phyloP scores from a whole-genome alignment of 306 rosid species.

The Boehmeria nivea region DNA sequence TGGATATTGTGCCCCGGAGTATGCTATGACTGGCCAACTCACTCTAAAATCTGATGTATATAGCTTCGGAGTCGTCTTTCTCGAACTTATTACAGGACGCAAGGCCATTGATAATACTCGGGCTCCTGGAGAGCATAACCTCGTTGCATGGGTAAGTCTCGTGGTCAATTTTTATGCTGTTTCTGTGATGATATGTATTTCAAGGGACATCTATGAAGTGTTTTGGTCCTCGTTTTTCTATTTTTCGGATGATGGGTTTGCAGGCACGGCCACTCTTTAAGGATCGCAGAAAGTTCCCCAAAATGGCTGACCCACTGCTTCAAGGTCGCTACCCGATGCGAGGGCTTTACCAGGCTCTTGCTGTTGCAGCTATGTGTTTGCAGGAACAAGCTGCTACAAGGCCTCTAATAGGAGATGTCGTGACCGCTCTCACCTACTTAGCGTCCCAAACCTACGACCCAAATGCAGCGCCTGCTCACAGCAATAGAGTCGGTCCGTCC shows the following conservation, averaged over 20 bases:
- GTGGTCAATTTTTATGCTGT: constrained; percentile 1
- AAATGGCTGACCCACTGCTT: constrained; percentile 76
- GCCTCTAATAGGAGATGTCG: constrained; percentile 78
- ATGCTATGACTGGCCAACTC: constrained; percentile 75
- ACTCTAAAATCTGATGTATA: constrained; percentile 75
- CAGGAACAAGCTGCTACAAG: constrained; percentile 66
- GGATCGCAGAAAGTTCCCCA: constrained; percentile 57
- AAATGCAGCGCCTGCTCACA: constrained; percentile 43
- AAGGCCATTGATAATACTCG: constrained; percentile 63
- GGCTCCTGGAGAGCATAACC: constrained; percentile 53
- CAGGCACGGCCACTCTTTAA: constrained; percentile 69
- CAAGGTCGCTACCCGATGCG: constrained; percentile 61
- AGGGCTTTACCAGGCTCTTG: constrained; percentile 74
- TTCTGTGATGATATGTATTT: background rate
- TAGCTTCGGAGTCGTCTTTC: constrained; percentile 77
- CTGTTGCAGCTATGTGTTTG: constrained; percentile 87
- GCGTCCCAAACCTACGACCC: constrained; percentile 90
- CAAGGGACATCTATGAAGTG: background rate
- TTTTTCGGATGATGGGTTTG: background rate
- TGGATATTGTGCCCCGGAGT: constrained; percentile 89
- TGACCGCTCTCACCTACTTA: constrained; percentile 63
- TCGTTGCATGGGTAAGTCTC: constrained; percentile 74
- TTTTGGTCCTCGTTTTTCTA: no score
- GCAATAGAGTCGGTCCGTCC: constrained; percentile 63
- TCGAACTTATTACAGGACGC: constrained; percentile 79